Evolutionary conservation across 2,329 filamentous ascomycete species (phyloP).

Genomic region (Pseudogymnoascus sp.): DNA sequence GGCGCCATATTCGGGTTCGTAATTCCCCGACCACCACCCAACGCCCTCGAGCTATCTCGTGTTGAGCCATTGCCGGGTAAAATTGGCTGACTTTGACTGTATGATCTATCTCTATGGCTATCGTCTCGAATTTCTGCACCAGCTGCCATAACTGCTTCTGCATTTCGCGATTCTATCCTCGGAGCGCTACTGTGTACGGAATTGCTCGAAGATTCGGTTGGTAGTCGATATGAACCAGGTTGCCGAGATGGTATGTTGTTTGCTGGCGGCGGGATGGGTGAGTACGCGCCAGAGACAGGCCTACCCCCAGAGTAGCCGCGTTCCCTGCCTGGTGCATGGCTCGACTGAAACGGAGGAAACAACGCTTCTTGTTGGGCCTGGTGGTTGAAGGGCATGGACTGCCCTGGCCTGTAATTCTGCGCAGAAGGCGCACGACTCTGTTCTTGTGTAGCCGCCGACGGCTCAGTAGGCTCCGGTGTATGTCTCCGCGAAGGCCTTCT

Average conservation of each 20-base stretch:
- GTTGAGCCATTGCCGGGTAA: constrained; percentile 57
- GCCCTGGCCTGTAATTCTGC: constrained; percentile 31
- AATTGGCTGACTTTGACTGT: constrained; percentile 50
- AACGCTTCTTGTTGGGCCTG: constrained; percentile 35
- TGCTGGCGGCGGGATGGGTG: constrained; percentile 30
- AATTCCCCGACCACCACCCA: constrained; percentile 47
- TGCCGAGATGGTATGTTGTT: constrained; percentile 34
- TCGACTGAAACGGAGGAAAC: constrained; percentile 37
- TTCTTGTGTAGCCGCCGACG: constrained; percentile 22
- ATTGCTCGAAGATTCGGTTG: constrained; percentile 51
- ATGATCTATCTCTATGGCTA: constrained; percentile 62
- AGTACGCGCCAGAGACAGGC: constrained; percentile 41
- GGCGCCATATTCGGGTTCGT: background rate
- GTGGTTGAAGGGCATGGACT: constrained; percentile 36
- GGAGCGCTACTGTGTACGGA: constrained; percentile 47
- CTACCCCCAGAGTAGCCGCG: constrained; percentile 33
- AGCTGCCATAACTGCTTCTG: constrained; percentile 50
- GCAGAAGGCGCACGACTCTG: constrained; percentile 22
- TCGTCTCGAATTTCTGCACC: constrained; percentile 59
- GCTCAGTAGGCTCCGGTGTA: constrained; percentile 23
- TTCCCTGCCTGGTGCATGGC: constrained; percentile 32
- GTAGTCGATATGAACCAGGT: constrained; percentile 44
- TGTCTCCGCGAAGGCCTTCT: constrained; percentile 7
- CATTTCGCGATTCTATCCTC: constrained; percentile 57
- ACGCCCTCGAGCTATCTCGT: constrained; percentile 67